Percentiles rank a stretch among this genome's conserved stretches.
Evolutionary conservation across 305 asterid genomes (phyloP).

Genomic region (Fraxinus nigra): DNA sequence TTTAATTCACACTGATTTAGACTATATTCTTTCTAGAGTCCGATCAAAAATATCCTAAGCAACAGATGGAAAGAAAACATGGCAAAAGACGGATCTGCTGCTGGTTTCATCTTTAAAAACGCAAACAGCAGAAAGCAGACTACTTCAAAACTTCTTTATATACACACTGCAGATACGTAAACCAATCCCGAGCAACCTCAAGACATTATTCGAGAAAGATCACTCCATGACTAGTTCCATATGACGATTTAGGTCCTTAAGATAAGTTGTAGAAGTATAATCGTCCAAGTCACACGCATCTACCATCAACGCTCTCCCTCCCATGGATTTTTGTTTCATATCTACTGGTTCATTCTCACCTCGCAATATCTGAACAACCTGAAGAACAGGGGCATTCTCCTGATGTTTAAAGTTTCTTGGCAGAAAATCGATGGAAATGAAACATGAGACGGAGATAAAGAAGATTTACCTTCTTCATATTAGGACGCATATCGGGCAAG

Average conservation of each 20-base stretch:
- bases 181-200: conserved; percentile 1
- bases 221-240: conserved; percentile 87
- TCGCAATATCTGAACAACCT: conserved; percentile 66
- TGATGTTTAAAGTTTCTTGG: background rate
- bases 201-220: background rate
- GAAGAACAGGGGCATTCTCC: conserved; percentile 1
- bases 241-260: conserved; percentile 79
- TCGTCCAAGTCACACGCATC: conserved; percentile 78
- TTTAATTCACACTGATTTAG: background rate
- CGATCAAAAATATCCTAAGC: background rate
- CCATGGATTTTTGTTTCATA: conserved; percentile 57
- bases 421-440: background rate
- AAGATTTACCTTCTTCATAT: conserved; percentile 66
- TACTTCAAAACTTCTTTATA: conserved; percentile 5
- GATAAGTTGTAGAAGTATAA: conserved; percentile 60
- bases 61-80: background rate
- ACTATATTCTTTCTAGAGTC: background rate
- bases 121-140: background rate
- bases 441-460: background rate
- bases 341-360: conserved; percentile 68
- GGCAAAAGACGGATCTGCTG: background rate
- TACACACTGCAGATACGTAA: conserved; percentile 1
- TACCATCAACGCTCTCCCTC: conserved; percentile 54
- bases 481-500: conserved; percentile 79
- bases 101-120: conserved; percentile 8